These are phyloP conservation scores for Paratinospora sagittata DNA, from an alignment of 164 flowering plant species.

Conservation along the genomic window DNA sequence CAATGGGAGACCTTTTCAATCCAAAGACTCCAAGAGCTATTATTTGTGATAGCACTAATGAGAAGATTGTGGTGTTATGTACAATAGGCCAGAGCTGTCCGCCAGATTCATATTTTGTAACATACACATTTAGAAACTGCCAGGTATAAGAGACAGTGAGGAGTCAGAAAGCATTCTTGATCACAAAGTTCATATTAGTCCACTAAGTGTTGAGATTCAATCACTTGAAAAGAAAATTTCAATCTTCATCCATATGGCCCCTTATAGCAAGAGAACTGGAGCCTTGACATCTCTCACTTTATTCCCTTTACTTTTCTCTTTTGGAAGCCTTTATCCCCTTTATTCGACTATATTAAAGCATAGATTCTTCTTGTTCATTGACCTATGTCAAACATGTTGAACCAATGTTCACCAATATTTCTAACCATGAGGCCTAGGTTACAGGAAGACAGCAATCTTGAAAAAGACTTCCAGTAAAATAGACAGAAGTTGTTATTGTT, in stretches of 20 bases:
- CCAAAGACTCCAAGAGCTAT: slow-evolving; percentile 87
- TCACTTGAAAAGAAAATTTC: background rate
- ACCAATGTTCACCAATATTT: too few relatives aligned
- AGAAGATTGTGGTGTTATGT: slow-evolving; percentile 81
- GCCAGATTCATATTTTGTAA: slow-evolving; percentile 62
- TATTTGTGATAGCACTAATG: slow-evolving; percentile 71
- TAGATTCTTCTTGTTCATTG: too few relatives aligned
- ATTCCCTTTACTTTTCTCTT: background rate
- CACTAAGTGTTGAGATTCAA: background rate
- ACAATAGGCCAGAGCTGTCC: slow-evolving; percentile 84
- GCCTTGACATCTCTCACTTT: too few relatives aligned
- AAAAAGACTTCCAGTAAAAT: background rate
- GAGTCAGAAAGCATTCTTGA: background rate
- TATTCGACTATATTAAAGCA: background rate
- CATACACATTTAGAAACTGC: slow-evolving; percentile 84
- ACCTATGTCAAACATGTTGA: too few relatives aligned
- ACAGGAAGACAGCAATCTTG: background rate
- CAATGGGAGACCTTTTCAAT: slow-evolving; percentile 56
- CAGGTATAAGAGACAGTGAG: slow-evolving; percentile 8
- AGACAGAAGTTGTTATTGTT: background rate
- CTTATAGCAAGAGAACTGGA: too few relatives aligned
- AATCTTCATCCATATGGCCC: background rate
- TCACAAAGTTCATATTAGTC: background rate
- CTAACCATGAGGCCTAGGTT: background rate
- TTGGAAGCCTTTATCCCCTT: background rate